Conservation (phyloP, 176 grass and related monocot species). For the Carex scoparia region DNA sequence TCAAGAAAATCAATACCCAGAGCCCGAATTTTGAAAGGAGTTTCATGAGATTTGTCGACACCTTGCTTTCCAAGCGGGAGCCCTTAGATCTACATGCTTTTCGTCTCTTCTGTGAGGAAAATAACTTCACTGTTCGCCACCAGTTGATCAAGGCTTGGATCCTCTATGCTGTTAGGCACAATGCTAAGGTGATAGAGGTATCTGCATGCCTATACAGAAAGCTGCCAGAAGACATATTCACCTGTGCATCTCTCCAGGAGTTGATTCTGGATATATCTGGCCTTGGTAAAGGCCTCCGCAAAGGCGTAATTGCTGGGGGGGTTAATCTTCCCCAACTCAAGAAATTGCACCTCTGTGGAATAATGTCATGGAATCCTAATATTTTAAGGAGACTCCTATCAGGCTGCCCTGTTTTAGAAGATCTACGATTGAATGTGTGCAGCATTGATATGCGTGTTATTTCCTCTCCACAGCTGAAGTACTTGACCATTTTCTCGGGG, state of each 20-base stretch:
- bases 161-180: background rate
- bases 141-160: background rate
- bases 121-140: background rate
- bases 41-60: background rate
- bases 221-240: background rate
- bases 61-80: background rate
- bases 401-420: background rate
- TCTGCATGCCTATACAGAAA: background rate
- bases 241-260: background rate
- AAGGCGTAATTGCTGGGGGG: background rate
- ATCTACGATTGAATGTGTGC: background rate
- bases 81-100: background rate
- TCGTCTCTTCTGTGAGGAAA: conserved; percentile 1
- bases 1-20: background rate
- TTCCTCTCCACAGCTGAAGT: background rate
- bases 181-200: background rate
- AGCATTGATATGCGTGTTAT: background rate
- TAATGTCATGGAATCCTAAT: background rate
- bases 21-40: background rate
- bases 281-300: background rate
- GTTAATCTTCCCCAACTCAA: conserved; percentile 11
- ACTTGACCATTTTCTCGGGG: background rate
- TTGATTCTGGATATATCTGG: background rate
- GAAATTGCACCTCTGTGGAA: conserved; percentile 7
- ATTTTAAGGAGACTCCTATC: background rate